A percentile compares a stretch with the other conserved stretches of the same genome.
These are phyloP conservation scores for Phtheirospermum japonicum DNA, from an alignment of 257 asterid genomes.

Conservation along the genomic window DNA sequence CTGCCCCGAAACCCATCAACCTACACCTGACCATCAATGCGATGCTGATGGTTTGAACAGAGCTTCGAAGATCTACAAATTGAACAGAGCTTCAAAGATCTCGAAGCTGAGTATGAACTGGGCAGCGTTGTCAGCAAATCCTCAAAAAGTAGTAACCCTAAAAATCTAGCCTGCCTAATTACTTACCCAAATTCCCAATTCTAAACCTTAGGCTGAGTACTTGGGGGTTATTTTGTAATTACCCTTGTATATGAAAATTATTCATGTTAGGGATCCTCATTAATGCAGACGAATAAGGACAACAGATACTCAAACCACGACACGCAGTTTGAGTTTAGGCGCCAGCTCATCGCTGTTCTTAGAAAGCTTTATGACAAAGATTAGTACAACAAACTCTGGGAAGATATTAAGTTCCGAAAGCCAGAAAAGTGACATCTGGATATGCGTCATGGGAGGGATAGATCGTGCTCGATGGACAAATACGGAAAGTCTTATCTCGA, in stretches of 20 bases:
- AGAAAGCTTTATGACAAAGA: conserved; percentile 34
- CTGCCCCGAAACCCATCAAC: too few species aligned
- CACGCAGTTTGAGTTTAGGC: conserved; percentile 31
- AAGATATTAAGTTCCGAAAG: conserved; percentile 17
- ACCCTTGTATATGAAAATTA: background rate
- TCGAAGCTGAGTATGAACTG: too few species aligned
- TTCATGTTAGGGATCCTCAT: background rate
- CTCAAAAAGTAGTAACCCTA: too few species aligned
- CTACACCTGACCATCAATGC: too few species aligned
- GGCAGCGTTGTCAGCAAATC: too few species aligned
- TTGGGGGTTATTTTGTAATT: background rate
- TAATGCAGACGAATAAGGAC: conserved; percentile 35
- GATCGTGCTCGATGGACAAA: too few species aligned
- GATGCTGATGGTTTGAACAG: too few species aligned
- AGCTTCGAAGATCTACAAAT: too few species aligned
- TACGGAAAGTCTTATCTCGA: too few species aligned
- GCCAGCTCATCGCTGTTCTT: conserved; percentile 30
- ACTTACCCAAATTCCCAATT: too few species aligned
- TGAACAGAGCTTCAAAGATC: too few species aligned
- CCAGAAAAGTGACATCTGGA: conserved; percentile 32
- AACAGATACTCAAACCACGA: background rate
- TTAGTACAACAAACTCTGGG: conserved; percentile 40
- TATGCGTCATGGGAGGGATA: conserved; percentile 45
- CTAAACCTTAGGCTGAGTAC: background rate
- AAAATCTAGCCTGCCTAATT: too few species aligned